Evolutionary conservation across 2,329 filamentous ascomycete genomes (phyloP).

Genomic region (Fusarium graminum): DNA sequence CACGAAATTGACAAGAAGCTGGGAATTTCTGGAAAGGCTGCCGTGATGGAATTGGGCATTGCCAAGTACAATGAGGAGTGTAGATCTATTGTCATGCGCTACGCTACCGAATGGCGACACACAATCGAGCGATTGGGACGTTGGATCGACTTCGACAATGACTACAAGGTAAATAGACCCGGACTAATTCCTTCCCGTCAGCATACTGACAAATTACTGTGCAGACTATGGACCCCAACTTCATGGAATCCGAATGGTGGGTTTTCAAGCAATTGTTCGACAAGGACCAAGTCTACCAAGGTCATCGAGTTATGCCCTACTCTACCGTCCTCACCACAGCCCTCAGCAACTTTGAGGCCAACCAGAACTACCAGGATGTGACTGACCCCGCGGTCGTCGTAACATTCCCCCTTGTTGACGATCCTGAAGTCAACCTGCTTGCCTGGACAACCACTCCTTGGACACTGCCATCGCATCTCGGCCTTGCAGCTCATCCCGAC

Average conservation of each 20-base stretch:
- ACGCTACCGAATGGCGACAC: conserved; percentile 85
- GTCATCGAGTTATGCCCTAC: conserved; percentile 94
- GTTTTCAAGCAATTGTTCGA: conserved; percentile 94
- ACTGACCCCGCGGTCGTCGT: conserved; percentile 92
- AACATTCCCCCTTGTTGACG: conserved; percentile 84
- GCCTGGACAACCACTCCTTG: conserved; percentile 92
- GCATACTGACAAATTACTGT: conserved; percentile 20
- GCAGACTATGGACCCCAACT: conserved; percentile 90
- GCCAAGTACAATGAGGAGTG: conserved; percentile 93
- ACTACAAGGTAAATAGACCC: conserved; percentile 78
- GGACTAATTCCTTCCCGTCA: background rate
- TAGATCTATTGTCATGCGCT: conserved; percentile 92
- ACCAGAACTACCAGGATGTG: conserved; percentile 94
- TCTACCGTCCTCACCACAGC: conserved; percentile 91
- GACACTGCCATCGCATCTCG: conserved; percentile 86
- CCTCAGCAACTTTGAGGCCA: conserved; percentile 92
- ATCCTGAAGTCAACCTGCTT: conserved; percentile 80
- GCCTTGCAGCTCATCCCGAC: conserved; percentile 81
- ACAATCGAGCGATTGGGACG: conserved; percentile 90
- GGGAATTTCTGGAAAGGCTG: conserved; percentile 87
- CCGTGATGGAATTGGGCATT: conserved; percentile 87
- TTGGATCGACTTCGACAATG: conserved; percentile 98
- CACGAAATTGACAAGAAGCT: conserved; percentile 98
- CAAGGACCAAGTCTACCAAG: conserved; percentile 89
- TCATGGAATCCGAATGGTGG: conserved; percentile 98